Evolutionary conservation across 2,329 filamentous ascomycete genomes (phyloP).

Genomic region (Stagonosporopsis tanaceti): DNA sequence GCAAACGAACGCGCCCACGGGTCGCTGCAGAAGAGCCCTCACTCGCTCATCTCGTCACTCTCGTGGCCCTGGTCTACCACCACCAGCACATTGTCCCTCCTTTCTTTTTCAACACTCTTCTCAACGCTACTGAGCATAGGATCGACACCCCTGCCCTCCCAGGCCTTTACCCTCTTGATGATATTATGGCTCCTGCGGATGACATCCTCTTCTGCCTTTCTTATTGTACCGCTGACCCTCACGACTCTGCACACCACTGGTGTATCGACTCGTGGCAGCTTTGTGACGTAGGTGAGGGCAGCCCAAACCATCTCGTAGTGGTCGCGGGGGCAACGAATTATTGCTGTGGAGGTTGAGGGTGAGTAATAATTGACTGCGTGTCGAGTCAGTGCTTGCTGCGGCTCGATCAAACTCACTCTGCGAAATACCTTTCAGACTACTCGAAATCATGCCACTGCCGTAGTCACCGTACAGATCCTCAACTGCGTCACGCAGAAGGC

Average conservation of each 20-base stretch:
- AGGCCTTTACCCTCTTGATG: constrained; percentile 71
- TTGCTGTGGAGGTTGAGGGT: constrained; percentile 90
- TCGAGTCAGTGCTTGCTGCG: not conserved
- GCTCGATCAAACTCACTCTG: not conserved
- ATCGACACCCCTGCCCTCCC: constrained; percentile 21
- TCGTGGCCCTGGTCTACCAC: constrained; percentile 25
- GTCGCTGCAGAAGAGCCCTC: not conserved
- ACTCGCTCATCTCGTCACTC: constrained; percentile 36
- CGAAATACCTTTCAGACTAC: constrained; percentile 70
- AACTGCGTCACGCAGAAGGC: constrained; percentile 63
- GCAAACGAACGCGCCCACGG: not conserved
- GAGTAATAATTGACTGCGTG: constrained; percentile 87
- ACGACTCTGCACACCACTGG: constrained; percentile 85
- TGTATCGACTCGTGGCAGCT: constrained; percentile 68
- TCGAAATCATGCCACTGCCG: constrained; percentile 77
- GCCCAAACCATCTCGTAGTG: constrained; percentile 92
- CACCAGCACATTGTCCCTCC: constrained; percentile 15
- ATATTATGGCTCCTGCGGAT: constrained; percentile 77
- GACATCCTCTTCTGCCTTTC: constrained; percentile 89
- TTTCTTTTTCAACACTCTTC: constrained; percentile 16
- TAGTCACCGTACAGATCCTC: constrained; percentile 72
- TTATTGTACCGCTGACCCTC: constrained; percentile 89
- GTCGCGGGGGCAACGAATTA: constrained; percentile 81
- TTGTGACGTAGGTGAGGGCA: constrained; percentile 80
- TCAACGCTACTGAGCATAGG: constrained; percentile 14